phyloP scores from a whole-genome alignment of 2,329 filamentous ascomycete species.

The Myriosclerotinia scirpicola region DNA sequence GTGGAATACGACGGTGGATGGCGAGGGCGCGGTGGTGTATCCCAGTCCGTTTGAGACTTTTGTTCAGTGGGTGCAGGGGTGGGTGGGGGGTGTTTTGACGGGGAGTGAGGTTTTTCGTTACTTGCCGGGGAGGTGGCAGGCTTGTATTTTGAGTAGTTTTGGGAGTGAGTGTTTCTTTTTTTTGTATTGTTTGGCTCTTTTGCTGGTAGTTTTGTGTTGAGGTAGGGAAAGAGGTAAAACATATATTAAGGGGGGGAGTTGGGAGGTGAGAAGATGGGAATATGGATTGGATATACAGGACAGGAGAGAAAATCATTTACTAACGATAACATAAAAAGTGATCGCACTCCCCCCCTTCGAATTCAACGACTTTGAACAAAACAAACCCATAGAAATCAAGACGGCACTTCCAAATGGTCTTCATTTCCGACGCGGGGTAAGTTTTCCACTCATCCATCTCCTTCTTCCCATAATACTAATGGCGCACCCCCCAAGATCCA shows the following conservation, averaged over 20 bases:
- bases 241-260: no score
- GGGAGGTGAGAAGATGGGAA: neutral
- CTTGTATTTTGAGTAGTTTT: slow-evolving; percentile 41
- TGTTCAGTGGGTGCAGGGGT: slow-evolving; percentile 42
- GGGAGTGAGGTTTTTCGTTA: slow-evolving; percentile 40
- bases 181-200: neutral
- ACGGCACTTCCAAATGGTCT: slow-evolving; percentile 47
- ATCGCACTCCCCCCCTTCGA: slow-evolving; percentile 25
- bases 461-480: neutral
- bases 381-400: slow-evolving; percentile 41
- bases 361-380: slow-evolving; percentile 29
- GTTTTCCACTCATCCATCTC: slow-evolving; percentile 13
- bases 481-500: slow-evolving; percentile 39
- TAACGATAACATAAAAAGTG: slow-evolving; percentile 6
- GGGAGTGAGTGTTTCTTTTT: slow-evolving; percentile 38
- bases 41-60: slow-evolving; percentile 37
- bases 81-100: slow-evolving; percentile 43
- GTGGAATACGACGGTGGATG: slow-evolving; percentile 45
- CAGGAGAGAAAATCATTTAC: neutral
- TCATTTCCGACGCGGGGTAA: slow-evolving; percentile 48
- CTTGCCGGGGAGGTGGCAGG: slow-evolving; percentile 42
- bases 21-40: slow-evolving; percentile 42
- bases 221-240: no score
- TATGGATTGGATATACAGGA: neutral
- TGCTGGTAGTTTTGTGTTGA: neutral